Evolutionary conservation across 2,329 filamentous ascomycete genomes (phyloP).

Genomic region (Aspergillus uvarum): DNA sequence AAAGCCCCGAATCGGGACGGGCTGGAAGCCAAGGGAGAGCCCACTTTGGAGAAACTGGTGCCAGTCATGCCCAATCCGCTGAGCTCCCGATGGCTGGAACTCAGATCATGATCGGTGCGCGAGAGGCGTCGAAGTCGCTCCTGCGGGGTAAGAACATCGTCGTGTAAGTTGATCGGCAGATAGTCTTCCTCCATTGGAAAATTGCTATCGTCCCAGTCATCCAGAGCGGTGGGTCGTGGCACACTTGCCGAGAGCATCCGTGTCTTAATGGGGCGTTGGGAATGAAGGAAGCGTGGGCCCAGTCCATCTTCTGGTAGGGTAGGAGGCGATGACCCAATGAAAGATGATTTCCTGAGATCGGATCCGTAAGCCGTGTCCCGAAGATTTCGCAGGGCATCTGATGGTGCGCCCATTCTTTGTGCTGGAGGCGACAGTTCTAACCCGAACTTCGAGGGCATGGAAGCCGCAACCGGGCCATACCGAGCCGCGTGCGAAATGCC

Average conservation of each 20-base stretch:
- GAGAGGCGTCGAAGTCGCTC: conserved; percentile 61
- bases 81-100: conserved; percentile 48
- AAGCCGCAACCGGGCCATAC: conserved; percentile 86
- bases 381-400: conserved; percentile 61
- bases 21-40: conserved; percentile 58
- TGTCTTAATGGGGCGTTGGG: conserved; percentile 62
- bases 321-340: conserved; percentile 58
- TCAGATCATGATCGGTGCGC: conserved; percentile 55
- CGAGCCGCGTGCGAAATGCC: conserved; percentile 89
- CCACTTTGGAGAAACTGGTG: conserved; percentile 50
- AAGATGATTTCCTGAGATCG: conserved; percentile 64
- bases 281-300: conserved; percentile 64
- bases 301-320: conserved; percentile 65
- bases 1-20: conserved; percentile 62
- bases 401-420: conserved; percentile 63
- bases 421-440: conserved; percentile 78
- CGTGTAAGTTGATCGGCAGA: conserved; percentile 68
- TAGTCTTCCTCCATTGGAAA: conserved; percentile 90
- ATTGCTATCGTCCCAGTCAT: conserved; percentile 60
- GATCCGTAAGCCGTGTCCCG: conserved; percentile 67
- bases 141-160: conserved; percentile 63
- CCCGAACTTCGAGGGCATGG: conserved; percentile 87
- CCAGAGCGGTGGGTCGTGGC: conserved; percentile 51
- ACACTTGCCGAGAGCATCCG: conserved; percentile 63
- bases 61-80: conserved; percentile 53